Base-by-base conservation (phyloP, 306 rosid genomes). In the Rosa lucieae region DNA sequence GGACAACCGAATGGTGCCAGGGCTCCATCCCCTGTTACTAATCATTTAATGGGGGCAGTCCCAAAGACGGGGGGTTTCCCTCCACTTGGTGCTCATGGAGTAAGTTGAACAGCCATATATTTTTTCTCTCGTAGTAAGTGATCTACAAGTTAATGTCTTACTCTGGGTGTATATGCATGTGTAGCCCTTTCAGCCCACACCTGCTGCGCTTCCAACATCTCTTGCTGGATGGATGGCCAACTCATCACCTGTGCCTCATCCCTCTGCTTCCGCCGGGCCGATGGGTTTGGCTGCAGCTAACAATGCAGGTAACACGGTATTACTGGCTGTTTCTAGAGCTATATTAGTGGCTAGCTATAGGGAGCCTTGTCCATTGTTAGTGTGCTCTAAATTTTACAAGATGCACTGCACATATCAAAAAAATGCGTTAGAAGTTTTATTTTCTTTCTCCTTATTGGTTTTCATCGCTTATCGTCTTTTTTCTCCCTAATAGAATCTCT, bases 1-100 rank as follows among this genome's bases (percentile, higher is more conserved):
- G 98, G 96, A 84, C 98, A 93, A 81, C 98, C 98, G 1, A 96
- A 96, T 91, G 98, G 98, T 79, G 98, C 99, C n/a, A 86, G 98
- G 78, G 98, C 99, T 66, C 98, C 99, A 26, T 96, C 99, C 75
- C 99, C 99, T n/a, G 98, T 91, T 77, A 96, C 99, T 51, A 96
- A 90, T 87, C 94, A 93, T 83, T 86, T 96, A 78, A 91, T 96
- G 98, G 96, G 97, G 53, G 90, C 81, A 71, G 97, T 93, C 72
- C 98, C 97, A 18, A 96, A 93, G 96, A 92, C 93, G 1, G 98
- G 91, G 83, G 94, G 91, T 77, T 96, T 96, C 81, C 97, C 94
- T 5, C 97, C 97, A 39, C 86, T 96, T 56, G 79, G 96, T 68
- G 96, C 99, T 77, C 99, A 96, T 56, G 99, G 98, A 49, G 99